A percentile compares a stretch with the other conserved stretches of the same genome.
Conservation (phyloP, 2,329 filamentous ascomycete species). For the Ceratocystis papillata region DNA sequence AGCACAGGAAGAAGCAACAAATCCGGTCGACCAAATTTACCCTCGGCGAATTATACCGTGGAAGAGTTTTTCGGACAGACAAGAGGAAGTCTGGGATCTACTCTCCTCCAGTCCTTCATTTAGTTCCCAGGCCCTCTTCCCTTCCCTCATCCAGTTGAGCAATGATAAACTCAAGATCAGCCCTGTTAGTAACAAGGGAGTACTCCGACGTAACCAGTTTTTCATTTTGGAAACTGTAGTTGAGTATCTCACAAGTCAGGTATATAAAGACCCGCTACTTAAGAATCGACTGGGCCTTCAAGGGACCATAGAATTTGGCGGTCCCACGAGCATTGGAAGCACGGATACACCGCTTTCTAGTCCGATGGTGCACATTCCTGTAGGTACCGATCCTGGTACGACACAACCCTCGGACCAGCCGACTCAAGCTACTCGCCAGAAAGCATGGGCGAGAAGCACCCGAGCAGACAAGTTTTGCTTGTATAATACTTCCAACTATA, state of each 20-base stretch:
- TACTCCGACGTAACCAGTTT: background rate
- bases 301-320: background rate
- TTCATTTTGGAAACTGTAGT: background rate
- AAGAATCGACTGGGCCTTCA: background rate
- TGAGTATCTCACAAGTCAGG: background rate
- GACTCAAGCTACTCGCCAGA: background rate
- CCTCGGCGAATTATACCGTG: background rate
- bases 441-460: background rate
- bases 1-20: background rate
- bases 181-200: too few relatives aligned
- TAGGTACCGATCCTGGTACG: too few relatives aligned
- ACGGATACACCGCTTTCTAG: background rate
- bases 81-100: background rate
- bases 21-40: background rate
- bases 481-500: background rate
- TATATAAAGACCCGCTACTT: background rate
- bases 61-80: background rate
- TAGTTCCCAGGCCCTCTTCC: background rate
- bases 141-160: background rate
- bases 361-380: background rate
- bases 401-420: background rate
- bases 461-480: background rate
- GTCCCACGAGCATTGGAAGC: background rate
- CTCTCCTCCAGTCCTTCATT: background rate
- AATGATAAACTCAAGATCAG: background rate